Percentiles rank a stretch among this genome's conserved stretches.
Conservation (phyloP, 768 basidiomycete species). For the Cyathus striatus region DNA sequence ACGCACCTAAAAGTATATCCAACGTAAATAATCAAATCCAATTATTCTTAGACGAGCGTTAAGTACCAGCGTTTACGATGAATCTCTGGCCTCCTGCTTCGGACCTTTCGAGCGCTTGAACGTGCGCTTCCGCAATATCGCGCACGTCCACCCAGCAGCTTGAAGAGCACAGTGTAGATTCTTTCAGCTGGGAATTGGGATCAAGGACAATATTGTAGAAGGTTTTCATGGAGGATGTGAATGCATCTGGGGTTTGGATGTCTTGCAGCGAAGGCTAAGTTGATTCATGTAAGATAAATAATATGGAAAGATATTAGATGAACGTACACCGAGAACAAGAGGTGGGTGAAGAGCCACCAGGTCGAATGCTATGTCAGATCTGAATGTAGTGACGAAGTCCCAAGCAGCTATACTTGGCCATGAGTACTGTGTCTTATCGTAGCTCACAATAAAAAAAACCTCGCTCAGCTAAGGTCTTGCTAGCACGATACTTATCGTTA, state of each 20-base stretch:
- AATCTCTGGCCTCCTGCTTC: neutral
- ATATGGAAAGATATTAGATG: too few relatives aligned
- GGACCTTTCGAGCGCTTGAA: neutral
- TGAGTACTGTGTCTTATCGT: neutral
- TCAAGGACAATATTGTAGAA: neutral
- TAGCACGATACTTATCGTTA: conserved; percentile 45
- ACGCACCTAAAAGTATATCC: neutral
- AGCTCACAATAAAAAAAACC: conserved; percentile 19
- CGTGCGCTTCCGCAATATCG: neutral
- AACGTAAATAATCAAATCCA: too few relatives aligned
- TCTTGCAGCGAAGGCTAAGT: too few relatives aligned
- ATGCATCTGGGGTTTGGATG: neutral
- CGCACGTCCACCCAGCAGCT: neutral
- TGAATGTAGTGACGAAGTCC: conserved; percentile 37
- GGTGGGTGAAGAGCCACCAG: conserved; percentile 51
- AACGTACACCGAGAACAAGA: too few relatives aligned
- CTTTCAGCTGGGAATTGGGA: neutral
- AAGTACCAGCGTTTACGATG: neutral
- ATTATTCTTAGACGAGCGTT: neutral
- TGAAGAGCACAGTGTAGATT: neutral
- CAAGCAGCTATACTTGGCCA: conserved; percentile 30
- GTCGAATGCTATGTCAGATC: conserved; percentile 41
- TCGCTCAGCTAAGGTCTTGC: conserved; percentile 58
- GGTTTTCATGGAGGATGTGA: neutral
- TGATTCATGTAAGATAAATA: too few relatives aligned